Percentiles rank a stretch among this genome's conserved stretches.
Conservation (phyloP, 208 protist genomes). For the Novymonas esmeraldas region DNA sequence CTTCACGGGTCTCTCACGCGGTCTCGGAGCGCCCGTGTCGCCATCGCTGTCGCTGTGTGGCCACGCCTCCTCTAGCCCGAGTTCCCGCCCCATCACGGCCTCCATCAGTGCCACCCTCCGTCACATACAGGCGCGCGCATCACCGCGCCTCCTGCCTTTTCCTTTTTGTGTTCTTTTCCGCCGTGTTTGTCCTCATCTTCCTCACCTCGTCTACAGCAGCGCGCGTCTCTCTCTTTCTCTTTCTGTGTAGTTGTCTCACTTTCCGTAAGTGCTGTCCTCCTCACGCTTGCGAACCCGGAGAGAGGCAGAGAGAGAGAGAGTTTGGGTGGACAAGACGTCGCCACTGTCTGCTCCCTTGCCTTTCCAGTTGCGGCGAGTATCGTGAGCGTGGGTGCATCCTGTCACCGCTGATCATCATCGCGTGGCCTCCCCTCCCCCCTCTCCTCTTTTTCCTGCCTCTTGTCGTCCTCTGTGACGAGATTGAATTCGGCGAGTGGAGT, state of each 20-base stretch:
- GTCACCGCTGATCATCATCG: not conserved
- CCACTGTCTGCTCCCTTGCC: not conserved
- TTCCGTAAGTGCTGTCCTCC: not conserved
- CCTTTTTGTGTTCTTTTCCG: too few species aligned
- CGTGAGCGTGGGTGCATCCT: too few species aligned
- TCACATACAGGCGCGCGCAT: too few species aligned
- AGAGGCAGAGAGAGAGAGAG: not conserved
- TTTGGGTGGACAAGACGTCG: not conserved
- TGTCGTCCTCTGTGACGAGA: not conserved
- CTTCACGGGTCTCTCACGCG: too few species aligned
- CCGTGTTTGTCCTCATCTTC: not conserved
- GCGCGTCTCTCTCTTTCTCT: not conserved
- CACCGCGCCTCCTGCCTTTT: too few species aligned
- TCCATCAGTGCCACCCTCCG: too few species aligned
- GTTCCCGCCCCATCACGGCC: too few species aligned
- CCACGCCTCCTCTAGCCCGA: too few species aligned
- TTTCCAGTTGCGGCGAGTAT: not conserved
- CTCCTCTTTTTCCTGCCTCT: not conserved
- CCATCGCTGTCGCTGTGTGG: too few species aligned
- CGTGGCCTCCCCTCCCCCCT: not conserved
- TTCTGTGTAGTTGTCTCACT: not conserved
- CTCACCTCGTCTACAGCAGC: not conserved
- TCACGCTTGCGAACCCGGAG: not conserved
- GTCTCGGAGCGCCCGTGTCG: too few species aligned
- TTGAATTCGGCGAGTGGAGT: too few species aligned